These are phyloP conservation scores for Leccinum subspadiceum DNA, from an alignment of 1,284 basidiomycete genomes.

Conservation along the genomic window DNA sequence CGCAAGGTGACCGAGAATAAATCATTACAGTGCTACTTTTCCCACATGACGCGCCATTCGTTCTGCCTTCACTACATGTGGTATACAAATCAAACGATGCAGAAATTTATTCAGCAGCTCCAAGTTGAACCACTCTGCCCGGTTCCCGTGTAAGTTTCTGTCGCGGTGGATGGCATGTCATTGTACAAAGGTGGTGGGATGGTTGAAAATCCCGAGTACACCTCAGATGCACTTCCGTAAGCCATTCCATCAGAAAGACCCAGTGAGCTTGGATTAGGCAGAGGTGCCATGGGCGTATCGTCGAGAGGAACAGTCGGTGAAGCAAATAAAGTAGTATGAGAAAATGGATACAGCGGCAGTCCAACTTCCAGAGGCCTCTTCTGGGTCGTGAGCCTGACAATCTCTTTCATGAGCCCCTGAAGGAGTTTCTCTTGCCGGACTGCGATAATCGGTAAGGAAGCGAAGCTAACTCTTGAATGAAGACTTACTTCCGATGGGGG, in stretches of 20 bases:
- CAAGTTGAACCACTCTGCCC: constrained; percentile 10
- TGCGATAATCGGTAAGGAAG: constrained; percentile 32
- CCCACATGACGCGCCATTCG: background rate
- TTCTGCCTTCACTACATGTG: constrained; percentile 8
- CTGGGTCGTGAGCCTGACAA: constrained; percentile 76
- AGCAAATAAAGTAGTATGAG: constrained; percentile 62
- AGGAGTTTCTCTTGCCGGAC: constrained; percentile 76
- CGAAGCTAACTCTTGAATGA: constrained; percentile 1
- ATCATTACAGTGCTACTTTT: background rate
- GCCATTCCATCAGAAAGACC: constrained; percentile 11
- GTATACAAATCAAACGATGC: constrained; percentile 7
- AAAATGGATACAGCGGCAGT: constrained; percentile 76
- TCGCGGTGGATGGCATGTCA: constrained; percentile 6
- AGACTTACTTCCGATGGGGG: constrained; percentile 76
- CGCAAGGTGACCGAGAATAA: constrained; percentile 9
- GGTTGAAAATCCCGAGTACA: constrained; percentile 12
- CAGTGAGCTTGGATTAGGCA: constrained; percentile 33
- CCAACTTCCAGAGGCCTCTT: constrained; percentile 74
- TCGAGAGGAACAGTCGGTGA: constrained; percentile 30
- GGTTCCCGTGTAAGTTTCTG: constrained; percentile 6
- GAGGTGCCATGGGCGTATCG: constrained; percentile 36
- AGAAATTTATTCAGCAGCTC: constrained; percentile 14
- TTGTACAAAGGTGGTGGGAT: constrained; percentile 9
- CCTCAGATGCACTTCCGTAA: constrained; percentile 10
- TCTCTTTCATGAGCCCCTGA: constrained; percentile 81